A percentile compares a stretch with the other conserved stretches of the same genome.
Evolutionary conservation across 2,329 filamentous ascomycete genomes (phyloP).

Genomic region (Colletotrichum brevisporum): DNA sequence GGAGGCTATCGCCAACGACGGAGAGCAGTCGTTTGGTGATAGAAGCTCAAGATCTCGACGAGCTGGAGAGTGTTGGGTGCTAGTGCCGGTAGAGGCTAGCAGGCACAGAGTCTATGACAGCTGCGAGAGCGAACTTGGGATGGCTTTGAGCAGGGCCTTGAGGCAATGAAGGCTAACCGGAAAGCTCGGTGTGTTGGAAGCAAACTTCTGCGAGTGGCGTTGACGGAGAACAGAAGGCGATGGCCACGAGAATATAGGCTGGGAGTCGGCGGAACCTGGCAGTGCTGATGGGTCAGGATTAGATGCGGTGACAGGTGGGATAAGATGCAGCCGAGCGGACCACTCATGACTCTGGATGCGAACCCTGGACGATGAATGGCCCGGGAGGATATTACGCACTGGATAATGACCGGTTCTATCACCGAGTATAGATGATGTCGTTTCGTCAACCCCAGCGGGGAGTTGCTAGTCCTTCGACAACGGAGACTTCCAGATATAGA

Average conservation of each 20-base stretch:
- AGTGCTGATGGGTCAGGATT: conserved; percentile 32
- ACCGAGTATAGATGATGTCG: conserved; percentile 1
- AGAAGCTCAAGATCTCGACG: neutral
- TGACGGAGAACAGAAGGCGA: neutral
- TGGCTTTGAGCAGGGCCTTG: neutral
- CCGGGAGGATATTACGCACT: conserved; percentile 29
- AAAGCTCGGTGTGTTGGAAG: neutral
- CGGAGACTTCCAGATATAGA: neutral
- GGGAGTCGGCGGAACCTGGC: conserved; percentile 20
- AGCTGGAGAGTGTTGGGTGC: neutral
- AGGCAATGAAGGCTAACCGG: neutral
- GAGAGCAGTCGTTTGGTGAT: conserved; percentile 2
- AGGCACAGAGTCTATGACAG: neutral
- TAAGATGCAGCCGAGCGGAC: conserved; percentile 35
- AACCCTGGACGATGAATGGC: conserved; percentile 32
- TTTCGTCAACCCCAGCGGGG: neutral
- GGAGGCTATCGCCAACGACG: conserved; percentile 21
- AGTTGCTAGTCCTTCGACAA: neutral
- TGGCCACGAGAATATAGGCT: conserved; percentile 20
- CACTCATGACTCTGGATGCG: conserved; percentile 31
- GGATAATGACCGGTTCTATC: conserved; percentile 15
- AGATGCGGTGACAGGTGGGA: conserved; percentile 36
- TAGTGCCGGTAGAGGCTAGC: neutral
- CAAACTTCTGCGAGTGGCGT: neutral
- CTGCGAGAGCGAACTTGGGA: neutral